Conservation (phyloP, 2,329 filamentous ascomycete species). For the Epichloe glyceriae region DNA sequence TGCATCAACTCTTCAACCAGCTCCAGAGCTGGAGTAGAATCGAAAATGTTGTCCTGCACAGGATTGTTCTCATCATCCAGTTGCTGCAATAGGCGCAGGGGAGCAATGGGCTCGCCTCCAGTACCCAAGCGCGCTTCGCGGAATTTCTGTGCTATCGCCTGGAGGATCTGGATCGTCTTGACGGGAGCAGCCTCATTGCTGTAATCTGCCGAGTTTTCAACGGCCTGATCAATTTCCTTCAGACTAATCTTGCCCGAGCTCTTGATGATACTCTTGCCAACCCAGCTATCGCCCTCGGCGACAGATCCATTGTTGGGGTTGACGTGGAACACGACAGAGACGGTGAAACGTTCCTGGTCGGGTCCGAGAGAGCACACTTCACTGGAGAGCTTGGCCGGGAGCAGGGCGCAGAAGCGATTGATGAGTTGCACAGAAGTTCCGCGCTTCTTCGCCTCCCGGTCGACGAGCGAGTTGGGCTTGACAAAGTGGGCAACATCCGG, state of each 20-base stretch:
- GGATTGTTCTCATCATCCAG: slow-evolving; percentile 97
- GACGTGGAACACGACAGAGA: slow-evolving; percentile 88
- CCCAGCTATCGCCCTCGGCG: slow-evolving; percentile 79
- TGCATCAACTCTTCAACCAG: slow-evolving; percentile 90
- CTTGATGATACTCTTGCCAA: slow-evolving; percentile 88
- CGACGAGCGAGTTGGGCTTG: slow-evolving; percentile 87
- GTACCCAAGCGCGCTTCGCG: slow-evolving; percentile 76
- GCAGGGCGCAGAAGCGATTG: slow-evolving; percentile 76
- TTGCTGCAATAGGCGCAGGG: slow-evolving; percentile 81
- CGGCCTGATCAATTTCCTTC: slow-evolving; percentile 70
- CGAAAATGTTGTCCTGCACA: slow-evolving; percentile 91
- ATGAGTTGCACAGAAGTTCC: slow-evolving; percentile 91
- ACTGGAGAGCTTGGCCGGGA: slow-evolving; percentile 71
- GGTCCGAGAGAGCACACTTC: slow-evolving; percentile 82
- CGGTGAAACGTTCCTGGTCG: slow-evolving; percentile 77
- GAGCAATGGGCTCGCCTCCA: slow-evolving; percentile 64
- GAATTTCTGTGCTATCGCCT: slow-evolving; percentile 79
- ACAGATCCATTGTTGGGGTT: slow-evolving; percentile 68
- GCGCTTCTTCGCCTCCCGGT: slow-evolving; percentile 95
- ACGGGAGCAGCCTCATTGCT: slow-evolving; percentile 52
- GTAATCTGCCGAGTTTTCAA: slow-evolving; percentile 49
- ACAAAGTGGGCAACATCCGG: slow-evolving; percentile 94
- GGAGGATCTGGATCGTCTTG: slow-evolving; percentile 70
- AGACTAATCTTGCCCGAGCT: slow-evolving; percentile 78
- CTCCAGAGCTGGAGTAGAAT: slow-evolving; percentile 79